Evolutionary conservation across 768 basidiomycete genomes (phyloP), one percentile per base, ranked within the genome.

Genomic region (Mycena galericulata): DNA sequence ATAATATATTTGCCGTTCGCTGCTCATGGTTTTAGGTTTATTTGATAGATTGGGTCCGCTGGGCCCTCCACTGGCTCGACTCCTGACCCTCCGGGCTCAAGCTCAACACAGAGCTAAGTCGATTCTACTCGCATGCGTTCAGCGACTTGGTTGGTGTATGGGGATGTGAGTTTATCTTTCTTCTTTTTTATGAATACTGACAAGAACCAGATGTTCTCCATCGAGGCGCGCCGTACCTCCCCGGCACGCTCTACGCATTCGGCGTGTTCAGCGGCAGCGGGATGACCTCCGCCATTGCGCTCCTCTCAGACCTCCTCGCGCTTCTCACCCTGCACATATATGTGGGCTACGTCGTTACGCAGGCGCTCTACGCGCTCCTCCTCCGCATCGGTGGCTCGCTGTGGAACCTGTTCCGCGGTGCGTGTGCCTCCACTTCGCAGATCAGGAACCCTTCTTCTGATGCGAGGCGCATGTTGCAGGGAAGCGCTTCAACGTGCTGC

Each of bases 61-160:
- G 81, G 18, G 83, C 86, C 0, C 82, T 98, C 2, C 73, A 84
- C 1, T 98, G 96, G 97, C 85, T 99, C 15, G 93, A 98, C 76
- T 89, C 92, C 67, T 99, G 97, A 98, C 97, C 97, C 0, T 96
- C 91, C 2, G 97, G 98, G 1, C 81, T 99, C 43, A 99, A 99
- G 79, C 89, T 99, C 58, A 99, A 99, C 75, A 94, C 95, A 0
- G 94, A 98, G 72, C 86, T 99, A n/a, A 94, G 95, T 72, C 83
- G 85, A 26, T 92, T 98, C 76, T 92, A 95, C 74, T 89, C 91
- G n/a, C 85, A 89, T 65, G 84, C 87, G 0, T 90, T 98, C 55
- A 82, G 91, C 3, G 85, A 85, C 27, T 69, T 94, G 17, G 86
- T 94, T 18, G 83, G 83, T 1, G 73, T 87, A 3, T 98, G 95